Evolutionary conservation across 257 asterid species (phyloP), one percentile per base, ranked within the genome.

Genomic region (Solanum pimpinellifolium): DNA sequence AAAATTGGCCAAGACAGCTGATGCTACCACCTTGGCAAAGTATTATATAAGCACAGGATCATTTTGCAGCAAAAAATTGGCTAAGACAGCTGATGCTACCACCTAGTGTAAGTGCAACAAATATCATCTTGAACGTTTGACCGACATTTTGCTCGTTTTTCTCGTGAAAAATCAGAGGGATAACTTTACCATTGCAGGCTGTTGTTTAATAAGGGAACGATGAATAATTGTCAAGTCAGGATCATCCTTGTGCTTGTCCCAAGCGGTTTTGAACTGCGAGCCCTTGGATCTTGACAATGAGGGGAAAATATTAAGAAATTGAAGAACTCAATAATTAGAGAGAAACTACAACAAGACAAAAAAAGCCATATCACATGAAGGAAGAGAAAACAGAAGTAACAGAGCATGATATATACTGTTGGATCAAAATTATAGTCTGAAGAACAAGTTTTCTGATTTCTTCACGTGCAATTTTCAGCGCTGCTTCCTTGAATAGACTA

Each of bases 191-290:
- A 18, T 31, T 23, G 83, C 60, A 87, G 75, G 87, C 84, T 89
- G 91, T 88, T 89, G 82, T 87, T 86, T 83, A 31, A 72, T 47
- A 68, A 90, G 90, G 86, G 89, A 87, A 49, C 85, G 89, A 74
- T 87, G 81, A 39, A 94, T 90, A 70, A 91, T 88, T 47, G 90
- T 84, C 89, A 96, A 73, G 95, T 95, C 92, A 6, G 94, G 95
- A 92, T 96, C 99, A 88, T 93, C 94, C 90, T 91, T 92, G 88
- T 96, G 93, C 93, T 93, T 95, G 86, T 89, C 87, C 98, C 96
- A 96, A 33, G 89, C 87, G 68, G 93, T 94, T 80, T 92, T 88
- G 60, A 96, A 95, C 88, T 93, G 95, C 52, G 90, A 90, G 84
- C 92, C 88, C 87, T 86, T 93, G 70, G 94, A 94, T 90, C 98